Evolutionary conservation across 495 filamentous ascomycete species (phyloP).

Genomic region (Podospora bellae-mahoneyi): DNA sequence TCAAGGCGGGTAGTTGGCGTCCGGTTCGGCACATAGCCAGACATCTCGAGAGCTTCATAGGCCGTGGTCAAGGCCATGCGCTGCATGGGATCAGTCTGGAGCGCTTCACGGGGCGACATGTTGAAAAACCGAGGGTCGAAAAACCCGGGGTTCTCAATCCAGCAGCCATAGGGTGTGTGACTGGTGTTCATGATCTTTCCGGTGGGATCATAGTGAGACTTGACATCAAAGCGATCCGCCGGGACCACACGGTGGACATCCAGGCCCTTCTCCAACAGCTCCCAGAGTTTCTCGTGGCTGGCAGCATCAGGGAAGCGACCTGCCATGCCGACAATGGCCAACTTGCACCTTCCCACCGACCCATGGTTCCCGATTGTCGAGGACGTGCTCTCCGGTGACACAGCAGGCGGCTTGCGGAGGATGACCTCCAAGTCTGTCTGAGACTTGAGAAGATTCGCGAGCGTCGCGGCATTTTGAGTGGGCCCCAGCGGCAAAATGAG

Average conservation of each 20-base stretch:
- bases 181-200: constrained; percentile 75
- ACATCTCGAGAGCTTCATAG: constrained; percentile 89
- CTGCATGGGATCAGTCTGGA: constrained; percentile 87
- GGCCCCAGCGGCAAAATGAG: constrained; percentile 54
- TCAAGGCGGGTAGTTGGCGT: constrained; percentile 80
- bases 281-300: constrained; percentile 66
- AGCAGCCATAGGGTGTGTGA: constrained; percentile 83
- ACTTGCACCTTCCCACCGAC: constrained; percentile 37
- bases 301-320: constrained; percentile 70
- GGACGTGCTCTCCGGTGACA: constrained; percentile 32
- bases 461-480: constrained; percentile 45
- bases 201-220: constrained; percentile 72
- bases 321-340: constrained; percentile 77
- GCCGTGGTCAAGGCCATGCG: constrained; percentile 77
- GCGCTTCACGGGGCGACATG: constrained; percentile 90
- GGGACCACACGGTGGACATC: constrained; percentile 61
- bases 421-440: constrained; percentile 42
- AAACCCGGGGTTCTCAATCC: constrained; percentile 77
- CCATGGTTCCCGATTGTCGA: constrained; percentile 44
- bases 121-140: constrained; percentile 94
- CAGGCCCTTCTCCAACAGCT: constrained; percentile 64
- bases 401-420: constrained; percentile 35
- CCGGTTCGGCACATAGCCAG: constrained; percentile 81
- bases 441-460: constrained; percentile 39
- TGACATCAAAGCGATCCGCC: constrained; percentile 70